Evolutionary conservation across 163 green algal species (phyloP).

Genomic region (Prototheca cutis): DNA sequence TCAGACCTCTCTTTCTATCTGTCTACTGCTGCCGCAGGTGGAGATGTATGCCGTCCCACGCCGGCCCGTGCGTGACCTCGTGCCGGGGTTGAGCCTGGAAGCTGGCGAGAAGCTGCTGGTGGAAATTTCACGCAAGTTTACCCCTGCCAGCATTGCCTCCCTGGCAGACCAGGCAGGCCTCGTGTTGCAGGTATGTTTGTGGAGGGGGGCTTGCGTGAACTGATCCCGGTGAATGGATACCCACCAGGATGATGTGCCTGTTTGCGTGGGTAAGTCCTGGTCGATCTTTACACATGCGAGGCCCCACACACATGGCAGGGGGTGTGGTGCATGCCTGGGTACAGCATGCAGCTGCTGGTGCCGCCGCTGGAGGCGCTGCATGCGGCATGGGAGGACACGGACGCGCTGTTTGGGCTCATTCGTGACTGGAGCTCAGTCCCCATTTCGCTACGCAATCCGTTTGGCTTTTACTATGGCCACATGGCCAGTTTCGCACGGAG

Average conservation of each 20-base stretch:
- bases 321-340: conserved; percentile 19
- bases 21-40: conserved; percentile 7
- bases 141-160: neutral
- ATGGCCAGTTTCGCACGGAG: conserved; percentile 26
- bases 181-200: conserved; percentile 14
- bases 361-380: conserved; percentile 18
- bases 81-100: conserved; percentile 11
- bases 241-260: too few species aligned
- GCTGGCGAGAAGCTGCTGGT: conserved; percentile 21
- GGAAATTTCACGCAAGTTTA: conserved; percentile 30
- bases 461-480: conserved; percentile 43
- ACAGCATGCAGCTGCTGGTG: conserved; percentile 34
- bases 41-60: conserved; percentile 22
- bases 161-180: conserved; percentile 11
- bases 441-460: conserved; percentile 33
- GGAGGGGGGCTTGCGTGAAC: neutral
- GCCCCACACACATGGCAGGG: conserved; percentile 2
- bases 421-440: conserved; percentile 26
- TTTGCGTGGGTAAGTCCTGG: too few species aligned
- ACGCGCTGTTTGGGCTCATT: conserved; percentile 29
- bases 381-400: conserved; percentile 25
- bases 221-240: neutral
- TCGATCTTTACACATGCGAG: too few species aligned
- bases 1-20: too few species aligned
- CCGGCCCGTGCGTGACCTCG: neutral